phyloP scores from a whole-genome alignment of 2,329 filamentous ascomycete species.

The Pestalotiopsis sp. region DNA sequence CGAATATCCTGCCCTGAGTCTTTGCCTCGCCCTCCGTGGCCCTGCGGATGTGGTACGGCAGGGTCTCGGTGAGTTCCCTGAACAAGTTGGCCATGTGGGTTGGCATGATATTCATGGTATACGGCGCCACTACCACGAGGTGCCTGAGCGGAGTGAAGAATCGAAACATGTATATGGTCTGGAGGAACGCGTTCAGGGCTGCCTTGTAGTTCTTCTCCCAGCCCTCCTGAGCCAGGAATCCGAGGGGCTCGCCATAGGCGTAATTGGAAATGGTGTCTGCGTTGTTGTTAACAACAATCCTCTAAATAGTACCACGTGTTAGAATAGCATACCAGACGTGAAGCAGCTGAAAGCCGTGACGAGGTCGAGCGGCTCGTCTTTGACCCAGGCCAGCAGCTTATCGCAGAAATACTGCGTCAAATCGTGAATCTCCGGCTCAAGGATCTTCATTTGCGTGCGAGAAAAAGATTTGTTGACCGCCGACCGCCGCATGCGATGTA shows the following conservation, averaged over 20 bases:
- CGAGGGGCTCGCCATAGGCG: conserved; percentile 22
- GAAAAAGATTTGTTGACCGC: conserved; percentile 34
- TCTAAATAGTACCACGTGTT: no score
- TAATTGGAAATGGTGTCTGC: conserved; percentile 23
- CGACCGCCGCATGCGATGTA: conserved; percentile 27
- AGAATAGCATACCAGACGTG: conserved; percentile 9
- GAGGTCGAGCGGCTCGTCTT: conserved; percentile 12
- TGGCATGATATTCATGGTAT: conserved; percentile 21
- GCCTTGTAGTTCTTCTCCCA: conserved; percentile 17
- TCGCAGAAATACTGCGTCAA: conserved; percentile 29
- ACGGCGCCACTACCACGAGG: conserved; percentile 19
- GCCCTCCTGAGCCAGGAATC: conserved; percentile 18
- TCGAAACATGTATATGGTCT: conserved; percentile 23
- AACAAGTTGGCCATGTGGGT: conserved; percentile 17
- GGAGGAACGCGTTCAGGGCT: conserved; percentile 21
- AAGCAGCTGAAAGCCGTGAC: conserved; percentile 21
- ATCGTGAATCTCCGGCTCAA: conserved; percentile 29
- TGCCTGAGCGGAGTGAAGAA: conserved; percentile 20
- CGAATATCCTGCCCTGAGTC: conserved; percentile 37
- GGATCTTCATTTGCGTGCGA: conserved; percentile 26
- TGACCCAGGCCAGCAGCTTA: conserved; percentile 22
- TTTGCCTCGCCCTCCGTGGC: conserved; percentile 22
- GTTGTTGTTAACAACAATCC: background rate
- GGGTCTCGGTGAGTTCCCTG: conserved; percentile 16
- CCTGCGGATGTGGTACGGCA: conserved; percentile 29